phyloP scores from a whole-genome alignment of 1,284 basidiomycete genomes.

The Erythrobasidium hasegawianum region DNA sequence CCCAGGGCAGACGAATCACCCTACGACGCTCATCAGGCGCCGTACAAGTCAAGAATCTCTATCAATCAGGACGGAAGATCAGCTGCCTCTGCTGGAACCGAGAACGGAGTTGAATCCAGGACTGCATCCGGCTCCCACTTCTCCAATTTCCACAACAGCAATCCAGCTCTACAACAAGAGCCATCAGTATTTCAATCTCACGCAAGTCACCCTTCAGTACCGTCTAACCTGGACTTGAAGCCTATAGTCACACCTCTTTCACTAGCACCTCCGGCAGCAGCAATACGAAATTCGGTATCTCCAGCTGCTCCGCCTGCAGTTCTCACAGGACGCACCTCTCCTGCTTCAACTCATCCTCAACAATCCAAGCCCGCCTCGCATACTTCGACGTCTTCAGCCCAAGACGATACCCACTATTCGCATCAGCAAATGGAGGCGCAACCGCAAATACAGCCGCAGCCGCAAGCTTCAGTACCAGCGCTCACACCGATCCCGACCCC shows the following conservation, averaged over 20 bases:
- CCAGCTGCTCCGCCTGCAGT: not conserved
- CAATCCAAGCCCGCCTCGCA: not conserved
- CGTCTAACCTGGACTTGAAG: conserved; percentile 2
- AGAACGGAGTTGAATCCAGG: conserved; percentile 21
- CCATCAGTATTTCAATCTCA: conserved; percentile 13
- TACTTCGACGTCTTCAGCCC: not conserved
- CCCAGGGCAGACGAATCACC: conserved; percentile 15
- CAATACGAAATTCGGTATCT: conserved; percentile 1
- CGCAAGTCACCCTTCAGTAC: not conserved
- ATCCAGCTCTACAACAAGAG: conserved; percentile 1
- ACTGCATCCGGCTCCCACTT: conserved; percentile 19
- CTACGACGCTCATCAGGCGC: conserved; percentile 19
- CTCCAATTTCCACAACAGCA: conserved; percentile 9
- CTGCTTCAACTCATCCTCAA: conserved; percentile 5
- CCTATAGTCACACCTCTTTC: conserved; percentile 1
- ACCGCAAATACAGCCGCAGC: not conserved
- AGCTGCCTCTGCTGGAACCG: conserved; percentile 5
- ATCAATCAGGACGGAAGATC: conserved; percentile 7
- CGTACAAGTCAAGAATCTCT: conserved; percentile 10
- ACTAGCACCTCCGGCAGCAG: conserved; percentile 6
- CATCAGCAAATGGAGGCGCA: not conserved
- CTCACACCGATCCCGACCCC: conserved; percentile 48
- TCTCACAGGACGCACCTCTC: not conserved
- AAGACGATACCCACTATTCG: not conserved
- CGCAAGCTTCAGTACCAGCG: conserved; percentile 6